These are phyloP conservation scores for Rhizopus sp. DNA, from an alignment of 371 early-diverging fungal species.

Conservation along the genomic window DNA sequence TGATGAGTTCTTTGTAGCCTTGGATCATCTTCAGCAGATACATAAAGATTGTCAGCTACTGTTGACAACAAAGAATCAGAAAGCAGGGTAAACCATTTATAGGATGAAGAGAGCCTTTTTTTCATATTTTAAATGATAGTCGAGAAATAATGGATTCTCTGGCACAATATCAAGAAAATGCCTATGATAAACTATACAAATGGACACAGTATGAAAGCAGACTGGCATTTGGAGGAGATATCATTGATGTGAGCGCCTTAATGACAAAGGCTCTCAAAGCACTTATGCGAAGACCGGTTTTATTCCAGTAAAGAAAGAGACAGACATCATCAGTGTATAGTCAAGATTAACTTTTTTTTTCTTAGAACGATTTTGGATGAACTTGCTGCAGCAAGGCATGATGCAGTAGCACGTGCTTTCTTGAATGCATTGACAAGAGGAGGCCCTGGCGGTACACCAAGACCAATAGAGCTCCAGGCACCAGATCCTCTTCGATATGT, in stretches of 20 bases:
- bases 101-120: neutral
- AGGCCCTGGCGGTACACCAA: conserved; percentile 81
- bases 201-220: conserved; percentile 82
- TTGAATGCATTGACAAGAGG: conserved; percentile 82
- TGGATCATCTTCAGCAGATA: conserved; percentile 72
- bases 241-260: conserved; percentile 69
- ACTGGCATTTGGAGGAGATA: conserved; percentile 63
- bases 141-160: conserved; percentile 82
- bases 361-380: conserved; percentile 69
- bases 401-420: conserved; percentile 74
- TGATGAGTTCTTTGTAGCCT: conserved; percentile 70
- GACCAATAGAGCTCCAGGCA: conserved; percentile 92
- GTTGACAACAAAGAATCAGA: conserved; percentile 73
- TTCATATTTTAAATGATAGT: conserved; percentile 27
- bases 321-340: too few species aligned
- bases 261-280: conserved; percentile 73
- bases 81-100: conserved; percentile 62
- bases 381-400: conserved; percentile 70
- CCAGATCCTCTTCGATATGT: conserved; percentile 89
- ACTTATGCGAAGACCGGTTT: conserved; percentile 69
- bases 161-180: conserved; percentile 69
- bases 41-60: conserved; percentile 79
- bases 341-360: neutral
- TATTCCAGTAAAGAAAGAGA: conserved; percentile 65
- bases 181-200: conserved; percentile 74